Evolutionary conservation across 2,329 filamentous ascomycete species (phyloP).

Genomic region (Colletotrichum abscissum): DNA sequence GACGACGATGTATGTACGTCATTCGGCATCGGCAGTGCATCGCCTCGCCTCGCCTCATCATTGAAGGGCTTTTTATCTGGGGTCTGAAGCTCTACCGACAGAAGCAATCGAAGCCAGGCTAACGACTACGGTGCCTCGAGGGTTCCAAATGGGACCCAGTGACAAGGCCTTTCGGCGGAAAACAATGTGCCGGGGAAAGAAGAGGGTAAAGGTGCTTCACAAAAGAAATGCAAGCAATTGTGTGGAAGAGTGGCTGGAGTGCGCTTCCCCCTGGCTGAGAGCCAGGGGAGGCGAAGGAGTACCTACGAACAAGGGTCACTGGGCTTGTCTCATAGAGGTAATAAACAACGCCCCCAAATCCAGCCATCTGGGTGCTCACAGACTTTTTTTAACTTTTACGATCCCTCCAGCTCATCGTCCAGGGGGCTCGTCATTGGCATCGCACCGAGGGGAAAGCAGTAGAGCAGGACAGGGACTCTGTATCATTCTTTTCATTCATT

Average conservation of each 20-base stretch:
- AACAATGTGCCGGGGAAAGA: slow-evolving; percentile 7
- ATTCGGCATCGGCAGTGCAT: slow-evolving; percentile 33
- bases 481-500: slow-evolving; percentile 1
- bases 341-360: slow-evolving; percentile 36
- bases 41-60: slow-evolving; percentile 29
- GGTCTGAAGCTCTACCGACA: slow-evolving; percentile 14
- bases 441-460: neutral
- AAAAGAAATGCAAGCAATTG: slow-evolving; percentile 25
- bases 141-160: neutral
- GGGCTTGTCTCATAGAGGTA: slow-evolving; percentile 33
- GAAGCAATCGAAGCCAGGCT: neutral
- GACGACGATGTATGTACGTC: slow-evolving; percentile 27
- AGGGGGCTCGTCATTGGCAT: slow-evolving; percentile 30
- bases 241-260: slow-evolving; percentile 20
- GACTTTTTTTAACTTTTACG: slow-evolving; percentile 35
- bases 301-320: slow-evolving; percentile 16
- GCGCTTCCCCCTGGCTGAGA: slow-evolving; percentile 8
- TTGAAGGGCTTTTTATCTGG: slow-evolving; percentile 11
- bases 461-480: slow-evolving; percentile 4
- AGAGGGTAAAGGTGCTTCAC: slow-evolving; percentile 1
- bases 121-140: neutral
- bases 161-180: slow-evolving; percentile 10
- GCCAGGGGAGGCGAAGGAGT: slow-evolving; percentile 23
- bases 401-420: slow-evolving; percentile 35
- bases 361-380: slow-evolving; percentile 35